Evolutionary conservation across 768 basidiomycete species (phyloP).

Genomic region (Calvatia gigantea): DNA sequence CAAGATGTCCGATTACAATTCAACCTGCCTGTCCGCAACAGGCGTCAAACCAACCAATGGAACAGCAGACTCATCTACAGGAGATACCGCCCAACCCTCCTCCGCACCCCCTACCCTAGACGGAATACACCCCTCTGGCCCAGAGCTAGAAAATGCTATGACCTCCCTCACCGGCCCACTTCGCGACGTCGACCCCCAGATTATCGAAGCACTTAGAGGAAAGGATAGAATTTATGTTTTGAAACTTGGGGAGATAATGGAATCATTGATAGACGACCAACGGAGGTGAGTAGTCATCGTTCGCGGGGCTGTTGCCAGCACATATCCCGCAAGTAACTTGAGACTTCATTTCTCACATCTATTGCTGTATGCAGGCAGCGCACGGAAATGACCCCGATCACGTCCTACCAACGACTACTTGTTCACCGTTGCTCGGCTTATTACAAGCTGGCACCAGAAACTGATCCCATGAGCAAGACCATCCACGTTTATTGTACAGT

Average conservation of each 20-base stretch:
- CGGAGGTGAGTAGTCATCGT: slow-evolving; percentile 49
- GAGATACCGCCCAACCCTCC: slow-evolving; percentile 10
- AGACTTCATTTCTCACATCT: slow-evolving; percentile 7
- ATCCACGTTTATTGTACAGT: slow-evolving; percentile 53
- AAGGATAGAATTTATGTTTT: slow-evolving; percentile 87
- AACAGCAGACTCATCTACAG: neutral
- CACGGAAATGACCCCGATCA: slow-evolving; percentile 64
- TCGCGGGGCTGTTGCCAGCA: slow-evolving; percentile 7
- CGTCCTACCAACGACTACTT: slow-evolving; percentile 81
- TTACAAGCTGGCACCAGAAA: slow-evolving; percentile 72
- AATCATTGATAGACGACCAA: slow-evolving; percentile 66
- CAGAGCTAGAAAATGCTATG: slow-evolving; percentile 4
- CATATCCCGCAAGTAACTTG: neutral
- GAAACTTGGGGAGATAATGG: slow-evolving; percentile 86
- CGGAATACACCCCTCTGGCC: neutral
- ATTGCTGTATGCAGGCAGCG: slow-evolving; percentile 42
- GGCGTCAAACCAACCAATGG: neutral
- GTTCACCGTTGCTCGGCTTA: slow-evolving; percentile 84
- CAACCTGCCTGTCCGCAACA: slow-evolving; percentile 6
- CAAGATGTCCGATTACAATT: slow-evolving; percentile 14
- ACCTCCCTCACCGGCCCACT: slow-evolving; percentile 2
- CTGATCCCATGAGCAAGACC: slow-evolving; percentile 57
- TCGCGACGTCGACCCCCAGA: slow-evolving; percentile 69
- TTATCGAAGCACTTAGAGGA: slow-evolving; percentile 81
- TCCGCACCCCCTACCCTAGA: slow-evolving; percentile 3